Evolutionary conservation across 306 rosid genomes (phyloP).

Genomic region (Cucumis hystrix): DNA sequence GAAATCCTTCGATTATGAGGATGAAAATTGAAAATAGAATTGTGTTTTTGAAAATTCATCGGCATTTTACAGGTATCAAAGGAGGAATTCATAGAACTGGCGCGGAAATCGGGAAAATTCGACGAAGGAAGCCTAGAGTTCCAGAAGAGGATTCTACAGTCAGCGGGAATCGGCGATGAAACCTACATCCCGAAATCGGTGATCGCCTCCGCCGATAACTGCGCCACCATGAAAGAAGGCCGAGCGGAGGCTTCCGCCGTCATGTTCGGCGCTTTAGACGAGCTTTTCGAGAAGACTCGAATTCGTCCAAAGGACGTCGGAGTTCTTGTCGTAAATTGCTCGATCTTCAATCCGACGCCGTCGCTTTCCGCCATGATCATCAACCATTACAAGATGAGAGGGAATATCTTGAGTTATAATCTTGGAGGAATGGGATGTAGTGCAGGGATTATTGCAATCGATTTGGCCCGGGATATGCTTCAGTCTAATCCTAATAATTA

Average conservation of each 20-base stretch:
- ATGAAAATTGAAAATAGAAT: neutral
- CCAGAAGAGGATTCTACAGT: slow-evolving; percentile 47
- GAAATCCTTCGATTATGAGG: neutral
- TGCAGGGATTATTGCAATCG: slow-evolving; percentile 76
- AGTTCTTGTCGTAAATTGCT: slow-evolving; percentile 75
- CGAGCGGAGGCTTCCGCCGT: slow-evolving; percentile 73
- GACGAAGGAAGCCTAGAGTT: slow-evolving; percentile 56
- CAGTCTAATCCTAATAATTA: slow-evolving; percentile 70
- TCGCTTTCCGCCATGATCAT: slow-evolving; percentile 93
- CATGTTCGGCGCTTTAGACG: slow-evolving; percentile 89
- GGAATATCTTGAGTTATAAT: slow-evolving; percentile 79
- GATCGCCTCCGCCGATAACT: slow-evolving; percentile 32
- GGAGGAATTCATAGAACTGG: slow-evolving; percentile 57
- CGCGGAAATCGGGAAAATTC: slow-evolving; percentile 70
- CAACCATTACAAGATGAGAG: slow-evolving; percentile 96
- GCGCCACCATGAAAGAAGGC: slow-evolving; percentile 88
- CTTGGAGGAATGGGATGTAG: slow-evolving; percentile 99
- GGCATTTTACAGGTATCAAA: slow-evolving; percentile 38
- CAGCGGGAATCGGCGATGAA: slow-evolving; percentile 87
- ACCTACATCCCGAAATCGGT: slow-evolving; percentile 68
- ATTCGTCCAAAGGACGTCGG: slow-evolving; percentile 81
- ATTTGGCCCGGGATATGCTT: slow-evolving; percentile 76
- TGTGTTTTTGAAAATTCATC: neutral
- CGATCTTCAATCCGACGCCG: slow-evolving; percentile 94
- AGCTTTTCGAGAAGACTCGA: slow-evolving; percentile 69